These are phyloP conservation scores for Malassezia caprae DNA, from an alignment of 1,284 basidiomycete species.

Conservation along the genomic window DNA sequence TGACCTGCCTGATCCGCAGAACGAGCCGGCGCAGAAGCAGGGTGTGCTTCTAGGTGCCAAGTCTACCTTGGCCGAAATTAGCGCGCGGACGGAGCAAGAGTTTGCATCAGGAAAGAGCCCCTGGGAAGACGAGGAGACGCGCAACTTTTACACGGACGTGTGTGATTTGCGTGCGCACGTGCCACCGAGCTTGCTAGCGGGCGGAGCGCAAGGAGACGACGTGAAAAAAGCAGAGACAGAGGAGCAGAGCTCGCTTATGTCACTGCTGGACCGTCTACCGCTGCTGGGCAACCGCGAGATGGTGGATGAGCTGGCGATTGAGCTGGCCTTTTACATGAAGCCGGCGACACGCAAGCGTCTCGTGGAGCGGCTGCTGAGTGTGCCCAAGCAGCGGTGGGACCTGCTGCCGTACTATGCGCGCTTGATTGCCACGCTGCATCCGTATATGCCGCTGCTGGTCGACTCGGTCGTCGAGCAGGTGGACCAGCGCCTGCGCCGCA, in stretches of 20 bases:
- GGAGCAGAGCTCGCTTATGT: constrained; percentile 58
- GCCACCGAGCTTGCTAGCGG: constrained; percentile 66
- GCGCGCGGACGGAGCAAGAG: constrained; percentile 44
- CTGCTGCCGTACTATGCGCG: constrained; percentile 86
- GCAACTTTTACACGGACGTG: constrained; percentile 84
- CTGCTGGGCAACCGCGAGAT: constrained; percentile 83
- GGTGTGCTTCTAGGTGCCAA: constrained; percentile 51
- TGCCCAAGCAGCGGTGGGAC: constrained; percentile 80
- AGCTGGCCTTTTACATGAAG: constrained; percentile 90
- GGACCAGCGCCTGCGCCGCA: constrained; percentile 88
- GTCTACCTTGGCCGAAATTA: constrained; percentile 49
- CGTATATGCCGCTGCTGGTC: constrained; percentile 88
- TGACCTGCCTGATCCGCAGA: constrained; percentile 63
- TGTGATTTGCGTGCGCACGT: constrained; percentile 84
- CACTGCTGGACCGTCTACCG: constrained; percentile 80
- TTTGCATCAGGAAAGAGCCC: constrained; percentile 57
- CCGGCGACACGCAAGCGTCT: constrained; percentile 85
- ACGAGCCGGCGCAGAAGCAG: constrained; percentile 48
- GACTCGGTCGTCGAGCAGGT: constrained; percentile 56
- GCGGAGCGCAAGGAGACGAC: neutral
- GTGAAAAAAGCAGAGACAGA: constrained; percentile 54
- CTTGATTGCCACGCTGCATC: constrained; percentile 73
- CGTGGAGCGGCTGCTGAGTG: constrained; percentile 61
- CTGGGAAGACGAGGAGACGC: constrained; percentile 97
- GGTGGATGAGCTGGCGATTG: constrained; percentile 86